Evolutionary conservation across 1,284 basidiomycete genomes (phyloP), one percentile per base, ranked within the genome.

Genomic region (Amylostereum areolatum): DNA sequence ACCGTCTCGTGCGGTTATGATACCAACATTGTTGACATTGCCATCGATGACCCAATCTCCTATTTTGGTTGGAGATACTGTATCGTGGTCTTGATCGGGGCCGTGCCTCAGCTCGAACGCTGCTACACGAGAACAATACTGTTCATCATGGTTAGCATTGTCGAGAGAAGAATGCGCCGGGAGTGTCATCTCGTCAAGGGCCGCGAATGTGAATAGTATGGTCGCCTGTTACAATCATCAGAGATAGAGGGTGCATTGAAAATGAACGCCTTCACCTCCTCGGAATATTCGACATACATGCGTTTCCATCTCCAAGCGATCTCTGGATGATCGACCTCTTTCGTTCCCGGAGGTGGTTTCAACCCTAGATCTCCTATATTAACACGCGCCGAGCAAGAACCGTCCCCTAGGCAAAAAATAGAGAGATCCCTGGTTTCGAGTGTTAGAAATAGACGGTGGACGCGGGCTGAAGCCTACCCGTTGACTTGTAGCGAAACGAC

Each of bases 41-140:
- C 79, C 77, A 45, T 78, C 73, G 5, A 80, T 59, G 33, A 69
- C 59, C 81, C 81, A 84, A 35, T 80, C 75, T 4, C 77, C 78
- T 10, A 81, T 53, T 43, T 69, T 70, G 49, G 72, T 69, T 2
- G 86, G 67, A 24, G 54, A 59, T 1, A 72, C 59, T 25, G 71
- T 68, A 4, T 67, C 61, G 3, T 70, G 62, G 2, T 66, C 64
- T 6, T 59, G 59, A 24, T 66, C 56, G 8, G 70, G 63, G 9
- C 63, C 67, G 2, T 66, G 59, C 30, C 66, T 63, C 18, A 77
- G 59, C 50, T 78, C 73, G 52, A 81, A 74, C 3, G 82, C n/a
- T 5, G 37, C 37, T 18, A 39, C 37, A 7, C 41, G 25, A n/a
- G 41, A 43, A 27, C 28, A 43, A 24, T 28, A 28, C 18, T 6